Evolutionary conservation across 371 early-diverging fungal species (phyloP).

Genomic region (Coemansia linderi): DNA sequence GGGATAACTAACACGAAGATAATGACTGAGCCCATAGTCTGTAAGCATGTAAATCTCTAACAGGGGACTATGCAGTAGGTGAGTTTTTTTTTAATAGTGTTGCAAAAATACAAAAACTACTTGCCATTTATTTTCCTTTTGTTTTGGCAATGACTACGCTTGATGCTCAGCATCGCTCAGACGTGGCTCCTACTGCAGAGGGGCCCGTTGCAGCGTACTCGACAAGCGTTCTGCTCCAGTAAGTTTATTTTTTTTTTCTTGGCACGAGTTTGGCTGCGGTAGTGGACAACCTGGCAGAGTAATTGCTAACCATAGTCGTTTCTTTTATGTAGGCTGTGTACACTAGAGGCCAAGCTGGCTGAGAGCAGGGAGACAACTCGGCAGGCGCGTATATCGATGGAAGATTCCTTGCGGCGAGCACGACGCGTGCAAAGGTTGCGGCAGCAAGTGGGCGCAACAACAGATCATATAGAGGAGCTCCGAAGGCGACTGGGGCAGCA

Average conservation of each 20-base stretch:
- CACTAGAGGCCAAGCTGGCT: constrained; percentile 7
- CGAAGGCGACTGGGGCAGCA: constrained; percentile 2
- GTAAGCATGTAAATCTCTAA: neutral
- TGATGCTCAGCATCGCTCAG: neutral
- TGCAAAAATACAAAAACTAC: neutral
- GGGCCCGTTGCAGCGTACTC: neutral
- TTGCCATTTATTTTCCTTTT: neutral
- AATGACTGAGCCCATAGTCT: neutral
- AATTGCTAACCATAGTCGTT: neutral
- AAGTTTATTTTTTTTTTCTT: neutral
- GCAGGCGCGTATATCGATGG: neutral
- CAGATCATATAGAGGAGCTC: constrained; percentile 7
- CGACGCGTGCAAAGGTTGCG: constrained; percentile 5
- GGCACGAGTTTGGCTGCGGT: neutral
- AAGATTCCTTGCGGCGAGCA: constrained; percentile 2
- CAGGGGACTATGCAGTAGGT: neutral
- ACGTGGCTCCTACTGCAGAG: neutral
- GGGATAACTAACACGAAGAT: no score
- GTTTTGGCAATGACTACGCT: neutral
- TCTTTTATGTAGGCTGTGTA: constrained; percentile 7
- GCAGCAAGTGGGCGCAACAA: neutral
- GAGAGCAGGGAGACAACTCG: neutral
- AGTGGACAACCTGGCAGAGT: neutral
- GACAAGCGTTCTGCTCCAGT: neutral
- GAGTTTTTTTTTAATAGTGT: neutral